Conservation (phyloP, 495 filamentous ascomycete genomes). For the Rostrohypoxylon terebratum region DNA sequence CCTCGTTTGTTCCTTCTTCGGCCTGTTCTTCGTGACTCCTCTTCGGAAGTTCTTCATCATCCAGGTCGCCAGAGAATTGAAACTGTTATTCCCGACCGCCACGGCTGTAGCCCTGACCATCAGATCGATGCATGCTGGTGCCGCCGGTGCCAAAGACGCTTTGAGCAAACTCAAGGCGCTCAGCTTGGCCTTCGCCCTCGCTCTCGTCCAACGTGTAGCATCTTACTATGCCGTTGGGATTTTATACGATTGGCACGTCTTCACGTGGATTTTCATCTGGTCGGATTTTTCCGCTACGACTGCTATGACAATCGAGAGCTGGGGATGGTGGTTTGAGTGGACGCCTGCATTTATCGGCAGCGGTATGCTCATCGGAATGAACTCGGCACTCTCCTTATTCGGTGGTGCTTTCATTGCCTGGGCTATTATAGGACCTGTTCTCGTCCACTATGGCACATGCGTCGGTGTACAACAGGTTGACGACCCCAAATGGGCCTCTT, state of each 20-base stretch:
- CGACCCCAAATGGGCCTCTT: slow-evolving; percentile 64
- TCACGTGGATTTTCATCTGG: slow-evolving; percentile 74
- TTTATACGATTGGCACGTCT: slow-evolving; percentile 75
- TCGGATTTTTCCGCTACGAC: slow-evolving; percentile 61
- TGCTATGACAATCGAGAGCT: slow-evolving; percentile 70
- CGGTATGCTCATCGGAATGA: slow-evolving; percentile 74
- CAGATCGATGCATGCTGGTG: slow-evolving; percentile 70
- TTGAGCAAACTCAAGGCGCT: slow-evolving; percentile 71
- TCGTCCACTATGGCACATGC: slow-evolving; percentile 67
- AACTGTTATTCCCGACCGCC: slow-evolving; percentile 72
- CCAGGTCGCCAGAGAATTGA: slow-evolving; percentile 71
- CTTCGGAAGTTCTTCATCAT: slow-evolving; percentile 77
- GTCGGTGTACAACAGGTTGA: slow-evolving; percentile 57
- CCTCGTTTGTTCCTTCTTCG: slow-evolving; percentile 72
- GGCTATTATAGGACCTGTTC: slow-evolving; percentile 72
- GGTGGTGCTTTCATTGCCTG: slow-evolving; percentile 69
- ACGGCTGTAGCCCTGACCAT: slow-evolving; percentile 74
- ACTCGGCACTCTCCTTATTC: slow-evolving; percentile 73
- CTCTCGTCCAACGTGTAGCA: slow-evolving; percentile 66
- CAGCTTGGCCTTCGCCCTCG: slow-evolving; percentile 59
- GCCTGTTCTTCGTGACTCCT: slow-evolving; percentile 75
- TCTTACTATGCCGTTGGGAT: slow-evolving; percentile 72
- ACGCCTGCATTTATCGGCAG: slow-evolving; percentile 76
- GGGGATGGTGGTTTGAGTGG: slow-evolving; percentile 74
- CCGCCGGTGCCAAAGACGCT: slow-evolving; percentile 63